A percentile compares a stretch with the other conserved stretches of the same genome.
These are phyloP conservation scores for Poa annua DNA, from an alignment of 176 grass and related monocot species.

Conservation along the genomic window DNA sequence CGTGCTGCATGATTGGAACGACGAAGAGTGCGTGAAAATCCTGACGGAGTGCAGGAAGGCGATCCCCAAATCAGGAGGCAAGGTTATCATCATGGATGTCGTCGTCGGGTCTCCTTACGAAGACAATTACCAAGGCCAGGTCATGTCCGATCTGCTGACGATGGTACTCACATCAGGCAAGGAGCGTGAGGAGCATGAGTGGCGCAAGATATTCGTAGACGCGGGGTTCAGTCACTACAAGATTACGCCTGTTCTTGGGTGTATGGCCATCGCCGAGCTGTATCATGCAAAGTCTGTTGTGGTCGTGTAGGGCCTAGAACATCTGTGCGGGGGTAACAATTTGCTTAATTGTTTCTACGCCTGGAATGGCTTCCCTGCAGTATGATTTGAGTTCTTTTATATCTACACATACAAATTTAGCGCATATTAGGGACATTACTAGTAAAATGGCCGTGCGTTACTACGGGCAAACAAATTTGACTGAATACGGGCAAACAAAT, in stretches of 20 bases:
- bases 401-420: no score
- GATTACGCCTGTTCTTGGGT: background rate
- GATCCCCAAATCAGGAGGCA: background rate
- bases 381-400: no score
- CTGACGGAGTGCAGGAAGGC: background rate
- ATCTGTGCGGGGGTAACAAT: no score
- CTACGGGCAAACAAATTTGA: no score
- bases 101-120: background rate
- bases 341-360: no score
- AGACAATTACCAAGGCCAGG: background rate
- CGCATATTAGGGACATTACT: no score
- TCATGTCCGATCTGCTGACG: background rate
- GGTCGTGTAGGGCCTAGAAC: no score
- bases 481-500: no score
- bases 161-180: background rate
- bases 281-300: no score
- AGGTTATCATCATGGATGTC: background rate
- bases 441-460: no score
- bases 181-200: background rate
- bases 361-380: no score
- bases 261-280: no score
- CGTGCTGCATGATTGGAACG: background rate
- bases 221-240: background rate
- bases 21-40: background rate
- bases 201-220: background rate